phyloP scores from a whole-genome alignment of 257 asterid genomes.

The Solanum boliviense region DNA sequence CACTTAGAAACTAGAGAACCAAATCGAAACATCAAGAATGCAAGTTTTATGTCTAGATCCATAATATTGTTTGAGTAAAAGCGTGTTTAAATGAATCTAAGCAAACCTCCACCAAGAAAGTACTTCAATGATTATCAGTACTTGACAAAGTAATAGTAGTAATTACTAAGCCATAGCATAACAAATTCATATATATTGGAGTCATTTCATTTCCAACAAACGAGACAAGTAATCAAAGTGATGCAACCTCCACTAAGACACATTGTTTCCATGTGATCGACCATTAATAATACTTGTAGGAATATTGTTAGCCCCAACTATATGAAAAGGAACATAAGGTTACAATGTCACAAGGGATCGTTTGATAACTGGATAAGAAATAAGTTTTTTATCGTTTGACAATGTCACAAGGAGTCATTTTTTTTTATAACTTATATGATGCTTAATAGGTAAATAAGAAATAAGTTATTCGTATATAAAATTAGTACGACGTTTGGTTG shows the following conservation, averaged over 20 bases:
- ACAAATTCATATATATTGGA: not conserved
- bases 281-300: not conserved
- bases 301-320: not conserved
- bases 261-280: not conserved
- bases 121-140: not conserved
- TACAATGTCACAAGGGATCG: too few species aligned
- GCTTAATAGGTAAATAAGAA: not conserved
- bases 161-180: not conserved
- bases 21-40: not conserved
- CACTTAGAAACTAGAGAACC: not conserved
- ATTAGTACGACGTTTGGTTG: too few species aligned
- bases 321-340: not conserved
- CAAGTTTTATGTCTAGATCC: not conserved
- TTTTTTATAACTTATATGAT: too few species aligned
- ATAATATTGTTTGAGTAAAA: not conserved
- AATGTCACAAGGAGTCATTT: too few species aligned
- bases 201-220: not conserved
- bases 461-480: too few species aligned
- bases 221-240: not conserved
- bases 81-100: not conserved
- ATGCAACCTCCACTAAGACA: not conserved
- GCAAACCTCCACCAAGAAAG: not conserved
- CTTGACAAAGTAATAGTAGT: not conserved
- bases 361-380: accelerated
- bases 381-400: too few species aligned